These are phyloP conservation scores for Carallia pectinifolia DNA, from an alignment of 345 rosid genomes.

Conservation along the genomic window DNA sequence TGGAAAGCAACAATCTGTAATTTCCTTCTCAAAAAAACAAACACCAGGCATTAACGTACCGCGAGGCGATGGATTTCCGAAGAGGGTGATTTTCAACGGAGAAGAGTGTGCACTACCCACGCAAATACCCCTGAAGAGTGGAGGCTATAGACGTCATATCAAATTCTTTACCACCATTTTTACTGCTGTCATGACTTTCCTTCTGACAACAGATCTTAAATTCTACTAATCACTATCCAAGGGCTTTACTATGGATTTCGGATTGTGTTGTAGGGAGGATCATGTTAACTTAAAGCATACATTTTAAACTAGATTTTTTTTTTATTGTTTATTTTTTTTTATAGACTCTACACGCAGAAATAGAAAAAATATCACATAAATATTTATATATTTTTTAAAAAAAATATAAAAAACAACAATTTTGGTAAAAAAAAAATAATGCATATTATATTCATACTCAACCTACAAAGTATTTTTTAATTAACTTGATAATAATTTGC, in stretches of 20 bases:
- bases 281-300: not conserved
- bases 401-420: no score
- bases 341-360: no score
- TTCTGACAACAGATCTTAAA: constrained; percentile 35
- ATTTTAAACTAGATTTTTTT: not conserved
- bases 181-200: constrained; percentile 29
- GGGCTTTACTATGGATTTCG: not conserved
- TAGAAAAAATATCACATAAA: no score
- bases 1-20: constrained; percentile 88
- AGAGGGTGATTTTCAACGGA: constrained; percentile 72
- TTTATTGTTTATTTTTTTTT: no score
- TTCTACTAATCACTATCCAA: constrained; percentile 4
- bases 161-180: constrained; percentile 30
- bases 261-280: not conserved
- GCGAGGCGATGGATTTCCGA: constrained; percentile 75
- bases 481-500: no score
- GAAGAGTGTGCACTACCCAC: constrained; percentile 89
- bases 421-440: no score
- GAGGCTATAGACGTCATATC: constrained; percentile 29
- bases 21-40: constrained; percentile 65
- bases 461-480: no score
- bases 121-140: constrained; percentile 44
- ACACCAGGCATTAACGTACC: constrained; percentile 44
- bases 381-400: no score
- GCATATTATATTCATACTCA: no score